phyloP scores from a whole-genome alignment of 2,329 filamentous ascomycete genomes.

The Penicillium sp. region DNA sequence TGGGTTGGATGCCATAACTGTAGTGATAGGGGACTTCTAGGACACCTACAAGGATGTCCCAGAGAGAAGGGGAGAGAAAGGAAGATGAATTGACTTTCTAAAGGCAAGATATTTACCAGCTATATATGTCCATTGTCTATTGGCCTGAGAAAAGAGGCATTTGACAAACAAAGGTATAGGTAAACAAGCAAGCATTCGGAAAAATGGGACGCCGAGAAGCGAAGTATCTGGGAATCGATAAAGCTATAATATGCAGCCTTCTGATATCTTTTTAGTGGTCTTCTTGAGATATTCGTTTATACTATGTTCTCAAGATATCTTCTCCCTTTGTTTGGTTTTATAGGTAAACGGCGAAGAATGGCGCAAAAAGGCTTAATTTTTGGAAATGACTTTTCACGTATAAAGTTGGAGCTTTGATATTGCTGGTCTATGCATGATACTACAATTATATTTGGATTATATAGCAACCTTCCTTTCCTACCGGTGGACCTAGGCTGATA shows the following conservation, averaged over 20 bases:
- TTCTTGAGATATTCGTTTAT: too few relatives aligned
- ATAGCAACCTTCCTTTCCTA: not conserved
- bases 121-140: not conserved
- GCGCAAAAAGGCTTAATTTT: too few relatives aligned
- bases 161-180: not conserved
- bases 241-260: too few relatives aligned
- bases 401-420: too few relatives aligned
- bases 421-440: not conserved
- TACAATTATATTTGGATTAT: not conserved
- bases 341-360: too few relatives aligned
- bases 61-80: not conserved
- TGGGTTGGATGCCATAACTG: not conserved
- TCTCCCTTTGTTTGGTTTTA: too few relatives aligned
- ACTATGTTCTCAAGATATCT: too few relatives aligned
- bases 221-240: not conserved
- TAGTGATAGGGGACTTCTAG: not conserved
- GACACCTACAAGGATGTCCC: not conserved
- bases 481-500: not conserved
- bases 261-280: too few relatives aligned
- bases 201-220: not conserved
- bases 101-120: not conserved
- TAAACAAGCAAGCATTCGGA: not conserved
- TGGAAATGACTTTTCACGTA: too few relatives aligned
- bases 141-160: not conserved
- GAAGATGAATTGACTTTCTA: not conserved